Evolutionary conservation across 164 flowering plant species (phyloP), one percentile per base, ranked within the genome.

Genomic region (Buxus sempervirens): DNA sequence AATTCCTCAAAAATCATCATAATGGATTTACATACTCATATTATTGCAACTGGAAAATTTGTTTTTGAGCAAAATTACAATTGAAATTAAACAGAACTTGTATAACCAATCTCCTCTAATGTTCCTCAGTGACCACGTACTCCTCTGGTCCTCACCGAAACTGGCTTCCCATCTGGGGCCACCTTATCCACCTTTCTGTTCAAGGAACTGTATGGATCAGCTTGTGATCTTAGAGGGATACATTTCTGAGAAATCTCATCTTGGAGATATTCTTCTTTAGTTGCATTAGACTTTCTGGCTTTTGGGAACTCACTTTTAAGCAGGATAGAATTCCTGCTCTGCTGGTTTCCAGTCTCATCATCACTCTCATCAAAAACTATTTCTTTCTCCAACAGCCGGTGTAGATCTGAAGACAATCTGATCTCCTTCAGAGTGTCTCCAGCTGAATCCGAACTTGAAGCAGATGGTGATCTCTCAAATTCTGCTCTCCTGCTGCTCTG

Each of bases 381-480:
- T 16, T 75, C 76, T 79, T 68, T 76, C 32, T 61, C 69, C 60
- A 67, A 24, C 45, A 53, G 58, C 62, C 77, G 68, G 3, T 13
- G 49, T 58, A 38, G 79, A 13, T 77, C 73, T 6, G 23, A 55
- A 7, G 72, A 53, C 56, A 60, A 60, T 42, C 13, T 9, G 4
- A n/a, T 63, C 38, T 67, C 76, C 15, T 58, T 59, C 55, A 42
- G 18, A 32, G n/a, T 51, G 54, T 63, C 73, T 24, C 69, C 81
- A 24, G n/a, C 75, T 48, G 85, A 80, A 72, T 80, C 78, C 15
- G 78, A 72, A 73, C 82, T 82, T 13, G 85, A 74, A 67, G 57
- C n/a, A 41, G 83, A 79, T 4, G 15, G 23, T 22, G 82, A 71
- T 59, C 70, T 76, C 67, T 73, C 69, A 57, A 64, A n/a, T 45